Base-by-base conservation (phyloP, 192 early-diverging fungal species). In the Coemansia asiatica region DNA sequence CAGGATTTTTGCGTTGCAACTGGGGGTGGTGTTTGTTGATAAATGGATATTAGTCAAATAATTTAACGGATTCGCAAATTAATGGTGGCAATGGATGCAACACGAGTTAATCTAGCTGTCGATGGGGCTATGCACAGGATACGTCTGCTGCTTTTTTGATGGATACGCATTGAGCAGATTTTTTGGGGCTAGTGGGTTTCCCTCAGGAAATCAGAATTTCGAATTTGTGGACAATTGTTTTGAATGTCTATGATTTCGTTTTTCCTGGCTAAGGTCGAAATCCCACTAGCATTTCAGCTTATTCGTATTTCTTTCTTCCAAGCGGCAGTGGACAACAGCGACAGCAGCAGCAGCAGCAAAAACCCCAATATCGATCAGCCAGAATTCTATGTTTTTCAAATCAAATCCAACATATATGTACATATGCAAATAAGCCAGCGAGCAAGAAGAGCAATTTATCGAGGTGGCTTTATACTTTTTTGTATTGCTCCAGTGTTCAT, bases 151-250 rank as follows among this genome's bases (percentile, higher is more conserved):
- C 12, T 12, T 44, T 63, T 56, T 25, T 38, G 58, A 53, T 48
- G 44, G 23, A 64, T 27, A 31, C 15, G 49, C 12, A 16, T 13
- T 2, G 8, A 19, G 12, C 15, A 13, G 22, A 33, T 4, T 63
- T 61, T 28, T 61, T 6, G 47, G 22, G 48, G 54, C 38, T 46
- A n/a, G n/a, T n/a, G n/a, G n/a, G n/a, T 62, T 63, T 71, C 56
- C 57, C 18, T 21, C 35, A 18, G 29, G 9, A 58, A 28, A 40
- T 12, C 2, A 5, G 4, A 33, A 40, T 23, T 40, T 15, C 1
- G 35, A 23, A 16, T 40, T 4, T 22, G 16, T 12, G 18, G 40
- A 7, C 2, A 28, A 29, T 29, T 44, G 40, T 13, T 44, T 16
- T 44, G 18, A 25, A 58, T 29, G 27, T 29, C 50, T n/a, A n/a